Evolutionary conservation across 1,284 basidiomycete genomes (phyloP).

Genomic region (Athelia sp.): DNA sequence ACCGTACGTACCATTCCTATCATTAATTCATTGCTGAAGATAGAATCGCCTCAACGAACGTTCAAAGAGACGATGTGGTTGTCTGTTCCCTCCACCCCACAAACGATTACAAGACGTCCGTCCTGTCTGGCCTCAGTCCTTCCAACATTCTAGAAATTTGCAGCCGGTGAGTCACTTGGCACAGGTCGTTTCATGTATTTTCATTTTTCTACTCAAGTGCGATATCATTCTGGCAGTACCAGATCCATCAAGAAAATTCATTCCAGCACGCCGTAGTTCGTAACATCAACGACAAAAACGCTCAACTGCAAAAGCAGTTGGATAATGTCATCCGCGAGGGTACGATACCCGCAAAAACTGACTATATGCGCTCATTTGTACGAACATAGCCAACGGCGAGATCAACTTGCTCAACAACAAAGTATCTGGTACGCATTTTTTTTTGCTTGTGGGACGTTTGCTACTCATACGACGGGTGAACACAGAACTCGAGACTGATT

Average conservation of each 20-base stretch:
- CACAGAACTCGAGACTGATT: slow-evolving; percentile 69
- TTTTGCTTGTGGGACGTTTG: too few species aligned
- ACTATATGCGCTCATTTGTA: background rate
- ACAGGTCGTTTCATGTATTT: background rate
- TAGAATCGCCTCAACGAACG: too few species aligned
- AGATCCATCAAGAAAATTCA: slow-evolving; percentile 76
- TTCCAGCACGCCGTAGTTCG: slow-evolving; percentile 78
- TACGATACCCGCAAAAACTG: slow-evolving; percentile 16
- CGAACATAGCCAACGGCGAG: slow-evolving; percentile 63
- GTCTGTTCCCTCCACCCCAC: slow-evolving; percentile 76
- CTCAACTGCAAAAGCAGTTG: slow-evolving; percentile 74
- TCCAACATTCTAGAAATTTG: slow-evolving; percentile 75
- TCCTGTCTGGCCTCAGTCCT: slow-evolving; percentile 72
- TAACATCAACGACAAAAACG: slow-evolving; percentile 74
- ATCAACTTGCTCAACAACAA: slow-evolving; percentile 67
- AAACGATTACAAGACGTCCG: slow-evolving; percentile 90
- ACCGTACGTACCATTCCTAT: slow-evolving; percentile 42
- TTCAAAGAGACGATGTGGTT: slow-evolving; percentile 73
- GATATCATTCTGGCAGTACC: slow-evolving; percentile 85
- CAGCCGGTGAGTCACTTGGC: slow-evolving; percentile 45
- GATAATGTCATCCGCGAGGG: slow-evolving; percentile 80
- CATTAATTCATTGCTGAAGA: too few species aligned
- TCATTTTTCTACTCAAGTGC: slow-evolving; percentile 39
- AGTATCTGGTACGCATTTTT: slow-evolving; percentile 43
- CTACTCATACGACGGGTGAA: background rate